These are phyloP conservation scores for Globisporangium iwayamae DNA, from an alignment of 352 stramenopile genomes.

Conservation along the genomic window DNA sequence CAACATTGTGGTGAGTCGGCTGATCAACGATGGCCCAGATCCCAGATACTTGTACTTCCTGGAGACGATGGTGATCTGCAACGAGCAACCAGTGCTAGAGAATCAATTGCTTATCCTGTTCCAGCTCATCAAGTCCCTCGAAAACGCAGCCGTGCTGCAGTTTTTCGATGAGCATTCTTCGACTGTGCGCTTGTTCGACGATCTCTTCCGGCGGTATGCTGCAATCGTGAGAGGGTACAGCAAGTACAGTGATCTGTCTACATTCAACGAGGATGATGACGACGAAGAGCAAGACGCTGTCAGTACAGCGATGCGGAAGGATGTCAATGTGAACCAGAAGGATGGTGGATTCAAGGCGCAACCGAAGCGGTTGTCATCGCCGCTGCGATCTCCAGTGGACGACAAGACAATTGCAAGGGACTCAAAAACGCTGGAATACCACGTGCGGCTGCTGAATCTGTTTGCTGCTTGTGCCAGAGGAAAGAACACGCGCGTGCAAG, in stretches of 20 bases:
- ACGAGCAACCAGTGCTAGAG: conserved; percentile 52
- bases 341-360: background rate
- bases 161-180: conserved; percentile 43
- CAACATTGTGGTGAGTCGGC: conserved; percentile 41
- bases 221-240: conserved; percentile 9
- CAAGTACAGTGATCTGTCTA: background rate
- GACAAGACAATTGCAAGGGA: conserved; percentile 15
- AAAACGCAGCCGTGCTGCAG: conserved; percentile 45
- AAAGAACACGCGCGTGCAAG: conserved; percentile 58
- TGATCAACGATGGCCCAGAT: conserved; percentile 39
- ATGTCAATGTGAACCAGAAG: background rate
- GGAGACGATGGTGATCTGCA: conserved; percentile 55
- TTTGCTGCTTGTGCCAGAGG: conserved; percentile 56
- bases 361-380: background rate
- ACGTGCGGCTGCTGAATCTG: conserved; percentile 50
- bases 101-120: conserved; percentile 70
- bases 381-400: conserved; percentile 14
- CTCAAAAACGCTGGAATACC: conserved; percentile 50
- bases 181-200: conserved; percentile 25
- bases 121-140: conserved; percentile 61
- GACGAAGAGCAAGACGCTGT: background rate
- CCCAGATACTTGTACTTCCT: conserved; percentile 59
- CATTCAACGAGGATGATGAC: background rate
- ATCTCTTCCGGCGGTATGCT: conserved; percentile 28
- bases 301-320: background rate